Evolutionary conservation across 495 filamentous ascomycete genomes (phyloP), one percentile per base, ranked within the genome.

Genomic region (Penicillium flavigenum): DNA sequence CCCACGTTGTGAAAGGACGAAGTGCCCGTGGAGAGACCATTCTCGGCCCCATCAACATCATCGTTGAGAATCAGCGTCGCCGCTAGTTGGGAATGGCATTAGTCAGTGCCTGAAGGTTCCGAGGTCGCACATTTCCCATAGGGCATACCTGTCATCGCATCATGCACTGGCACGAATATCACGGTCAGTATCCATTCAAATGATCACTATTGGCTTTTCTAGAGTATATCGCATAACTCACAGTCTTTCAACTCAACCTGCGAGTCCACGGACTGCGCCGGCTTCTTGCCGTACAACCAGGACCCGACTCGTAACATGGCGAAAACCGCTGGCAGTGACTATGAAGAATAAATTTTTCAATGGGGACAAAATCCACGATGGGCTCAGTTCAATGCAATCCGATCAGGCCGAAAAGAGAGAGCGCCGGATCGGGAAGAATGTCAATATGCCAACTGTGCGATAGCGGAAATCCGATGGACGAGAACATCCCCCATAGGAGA

Each of bases 1-100:
- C 75, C 34, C 68, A 89, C 86, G 74, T 86, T 84, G 68, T 98
- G 94, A 68, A 92, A 98, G n/a, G 91, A 82, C n/a, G 94, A 98
- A 46, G 80, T 74, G 17, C 88, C 86, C 61, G 84, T 80, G 29
- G 81, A 81, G 17, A 98, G 79, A 36, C 81, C 83, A 57, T 75
- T 79, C 71, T 97, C 93, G 2, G 94, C 94, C 31, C 83, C 86
- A 42, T 90, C 89, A 54, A 98, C 88, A 72, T 97, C 92, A 72
- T 98, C 94, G 67, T 94, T 89, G 78, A 98, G 91, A 64, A 98
- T 93, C 32, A 87, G 71, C 57, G 73, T 82, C 39, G 73, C 75
- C 44, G 81, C 82, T 82, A 34, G 54, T 48, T 50, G 8, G 27
- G 31, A 3, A 44, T 53, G 39, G 27, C 2, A 27, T 41, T 29